phyloP scores from a whole-genome alignment of 2,329 filamentous ascomycete species.

The Daldinia sp. region DNA sequence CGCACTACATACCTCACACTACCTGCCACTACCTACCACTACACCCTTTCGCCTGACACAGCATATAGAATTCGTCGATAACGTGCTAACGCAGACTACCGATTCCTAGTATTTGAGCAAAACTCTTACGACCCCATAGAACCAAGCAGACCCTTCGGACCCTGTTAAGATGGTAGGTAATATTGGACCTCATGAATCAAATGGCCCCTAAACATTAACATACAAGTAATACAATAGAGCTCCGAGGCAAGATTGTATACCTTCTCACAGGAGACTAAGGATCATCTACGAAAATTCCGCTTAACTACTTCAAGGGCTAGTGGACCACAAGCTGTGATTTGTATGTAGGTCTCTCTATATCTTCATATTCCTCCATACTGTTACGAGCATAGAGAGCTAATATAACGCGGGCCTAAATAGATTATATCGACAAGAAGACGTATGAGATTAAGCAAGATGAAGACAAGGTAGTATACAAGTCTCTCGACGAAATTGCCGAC shows the following conservation, averaged over 20 bases:
- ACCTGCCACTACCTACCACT: background rate
- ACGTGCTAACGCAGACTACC: background rate
- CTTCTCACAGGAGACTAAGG: constrained; percentile 89
- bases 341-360: constrained; percentile 64
- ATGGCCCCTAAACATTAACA: background rate
- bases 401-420: constrained; percentile 55
- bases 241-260: constrained; percentile 92
- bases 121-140: background rate
- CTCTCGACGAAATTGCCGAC: constrained; percentile 81
- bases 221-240: constrained; percentile 50
- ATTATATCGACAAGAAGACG: constrained; percentile 88
- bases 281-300: constrained; percentile 92
- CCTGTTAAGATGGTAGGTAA: constrained; percentile 29
- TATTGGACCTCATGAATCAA: background rate
- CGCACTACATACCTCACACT: constrained; percentile 1
- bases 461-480: constrained; percentile 78
- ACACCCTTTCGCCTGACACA: background rate
- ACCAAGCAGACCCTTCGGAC: background rate
- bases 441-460: constrained; percentile 89
- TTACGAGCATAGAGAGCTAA: constrained; percentile 20
- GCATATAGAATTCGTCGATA: background rate
- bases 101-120: background rate
- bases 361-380: background rate
- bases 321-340: constrained; percentile 90
- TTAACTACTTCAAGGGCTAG: constrained; percentile 87